Conservation (phyloP, 208 protist species). For the Crithidia expoeki region DNA sequence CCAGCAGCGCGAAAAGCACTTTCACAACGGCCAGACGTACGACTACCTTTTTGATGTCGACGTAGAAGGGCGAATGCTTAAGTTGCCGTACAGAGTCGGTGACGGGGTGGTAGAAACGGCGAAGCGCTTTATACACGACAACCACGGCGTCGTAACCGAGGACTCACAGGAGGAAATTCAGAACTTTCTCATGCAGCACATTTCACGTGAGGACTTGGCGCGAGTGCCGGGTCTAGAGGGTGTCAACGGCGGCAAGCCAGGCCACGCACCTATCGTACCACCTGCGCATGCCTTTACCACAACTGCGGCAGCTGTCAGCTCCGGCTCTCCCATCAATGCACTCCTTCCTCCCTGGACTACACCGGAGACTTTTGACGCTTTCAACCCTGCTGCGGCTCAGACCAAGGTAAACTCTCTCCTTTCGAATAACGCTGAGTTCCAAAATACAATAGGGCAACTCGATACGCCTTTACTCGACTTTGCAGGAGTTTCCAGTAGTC, state of each 20-base stretch:
- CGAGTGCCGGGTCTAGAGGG: slow-evolving; percentile 34
- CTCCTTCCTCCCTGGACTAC: slow-evolving; percentile 24
- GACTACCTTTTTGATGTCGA: slow-evolving; percentile 97
- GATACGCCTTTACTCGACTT: not conserved
- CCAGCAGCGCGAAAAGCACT: slow-evolving; percentile 59
- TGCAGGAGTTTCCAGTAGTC: slow-evolving; percentile 10
- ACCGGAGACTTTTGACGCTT: slow-evolving; percentile 41
- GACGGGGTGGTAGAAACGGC: slow-evolving; percentile 89
- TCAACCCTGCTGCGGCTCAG: slow-evolving; percentile 57
- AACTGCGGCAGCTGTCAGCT: not conserved
- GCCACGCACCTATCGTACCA: not conserved
- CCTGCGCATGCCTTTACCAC: not conserved
- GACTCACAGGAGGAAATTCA: slow-evolving; percentile 92
- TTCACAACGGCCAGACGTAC: slow-evolving; percentile 89
- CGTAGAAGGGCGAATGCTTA: slow-evolving; percentile 75
- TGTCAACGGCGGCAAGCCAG: not conserved
- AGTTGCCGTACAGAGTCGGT: slow-evolving; percentile 91
- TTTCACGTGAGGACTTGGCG: slow-evolving; percentile 54
- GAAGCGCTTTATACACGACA: slow-evolving; percentile 87
- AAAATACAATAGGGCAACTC: slow-evolving; percentile 14
- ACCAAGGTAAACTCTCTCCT: slow-evolving; percentile 61
- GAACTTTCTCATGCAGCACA: slow-evolving; percentile 87
- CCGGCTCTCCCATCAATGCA: not conserved
- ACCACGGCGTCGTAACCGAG: slow-evolving; percentile 79
- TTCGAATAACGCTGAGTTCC: slow-evolving; percentile 8